phyloP scores from a whole-genome alignment of 2,329 filamentous ascomycete species.

The Aspergillus novofumigatus region DNA sequence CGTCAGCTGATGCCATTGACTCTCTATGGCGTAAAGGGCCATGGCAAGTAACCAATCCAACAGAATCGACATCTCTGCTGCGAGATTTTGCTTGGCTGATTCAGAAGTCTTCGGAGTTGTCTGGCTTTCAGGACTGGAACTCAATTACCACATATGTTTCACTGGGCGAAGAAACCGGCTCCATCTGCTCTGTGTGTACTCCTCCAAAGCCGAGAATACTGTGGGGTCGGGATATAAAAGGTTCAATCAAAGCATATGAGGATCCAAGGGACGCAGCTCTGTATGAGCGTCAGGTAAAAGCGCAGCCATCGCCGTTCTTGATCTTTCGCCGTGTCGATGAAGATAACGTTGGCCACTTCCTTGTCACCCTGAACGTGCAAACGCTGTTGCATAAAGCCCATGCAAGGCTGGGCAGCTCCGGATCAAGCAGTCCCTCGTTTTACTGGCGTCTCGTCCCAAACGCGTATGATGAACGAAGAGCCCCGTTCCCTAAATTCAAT shows the following conservation, averaged over 20 bases:
- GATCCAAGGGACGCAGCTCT: slow-evolving; percentile 47
- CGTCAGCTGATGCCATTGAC: slow-evolving; percentile 16
- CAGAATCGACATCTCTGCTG: slow-evolving; percentile 22
- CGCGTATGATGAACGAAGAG: slow-evolving; percentile 33
- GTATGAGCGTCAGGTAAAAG: slow-evolving; percentile 51
- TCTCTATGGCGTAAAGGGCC: slow-evolving; percentile 10
- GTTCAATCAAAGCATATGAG: slow-evolving; percentile 44
- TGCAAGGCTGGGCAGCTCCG: slow-evolving; percentile 20
- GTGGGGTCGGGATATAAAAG: slow-evolving; percentile 29
- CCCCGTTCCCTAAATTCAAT: slow-evolving; percentile 37
- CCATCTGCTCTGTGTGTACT: slow-evolving; percentile 27
- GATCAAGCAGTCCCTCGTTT: slow-evolving; percentile 20
- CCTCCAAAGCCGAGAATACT: slow-evolving; percentile 30
- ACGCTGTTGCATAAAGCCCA: slow-evolving; percentile 35
- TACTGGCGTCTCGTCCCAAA: slow-evolving; percentile 48
- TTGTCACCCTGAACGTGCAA: slow-evolving; percentile 36
- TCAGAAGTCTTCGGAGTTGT: slow-evolving; percentile 22
- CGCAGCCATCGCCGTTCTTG: slow-evolving; percentile 41
- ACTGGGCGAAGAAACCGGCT: not conserved
- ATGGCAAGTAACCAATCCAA: slow-evolving; percentile 27
- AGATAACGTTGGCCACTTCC: slow-evolving; percentile 32
- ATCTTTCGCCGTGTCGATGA: slow-evolving; percentile 33
- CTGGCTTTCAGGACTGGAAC: slow-evolving; percentile 28
- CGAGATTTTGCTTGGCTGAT: slow-evolving; percentile 30
- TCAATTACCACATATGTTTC: slow-evolving; percentile 5